Evolutionary conservation across 164 flowering plant species (phyloP).

Genomic region (Houttuynia cordata): DNA sequence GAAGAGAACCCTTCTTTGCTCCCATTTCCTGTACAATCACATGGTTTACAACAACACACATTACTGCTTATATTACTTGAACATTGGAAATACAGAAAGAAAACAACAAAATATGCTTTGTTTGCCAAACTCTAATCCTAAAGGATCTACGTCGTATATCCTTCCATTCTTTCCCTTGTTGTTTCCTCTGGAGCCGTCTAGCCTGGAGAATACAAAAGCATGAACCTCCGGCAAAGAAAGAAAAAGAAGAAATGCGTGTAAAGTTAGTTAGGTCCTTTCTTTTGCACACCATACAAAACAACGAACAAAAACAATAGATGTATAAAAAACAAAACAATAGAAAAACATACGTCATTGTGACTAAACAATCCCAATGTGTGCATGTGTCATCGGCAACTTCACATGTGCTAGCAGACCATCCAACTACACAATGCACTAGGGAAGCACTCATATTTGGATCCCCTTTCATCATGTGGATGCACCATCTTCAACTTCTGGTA

Average conservation of each 20-base stretch:
- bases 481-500: too few relatives aligned
- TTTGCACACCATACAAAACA: neutral
- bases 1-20: neutral
- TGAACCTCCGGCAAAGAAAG: neutral
- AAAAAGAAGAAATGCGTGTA: neutral
- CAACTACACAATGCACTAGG: too few relatives aligned
- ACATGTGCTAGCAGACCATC: too few relatives aligned
- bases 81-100: too few relatives aligned
- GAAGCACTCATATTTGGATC: too few relatives aligned
- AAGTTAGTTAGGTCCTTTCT: neutral
- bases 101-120: too few relatives aligned
- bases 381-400: neutral
- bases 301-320: too few relatives aligned
- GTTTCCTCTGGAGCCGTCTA: conserved; percentile 1
- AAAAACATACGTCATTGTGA: too few relatives aligned
- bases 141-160: neutral
- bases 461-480: too few relatives aligned
- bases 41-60: neutral
- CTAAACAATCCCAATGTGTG: neutral
- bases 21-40: neutral
- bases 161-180: conserved; percentile 4
- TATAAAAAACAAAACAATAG: too few relatives aligned
- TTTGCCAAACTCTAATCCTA: too few relatives aligned
- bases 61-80: neutral
- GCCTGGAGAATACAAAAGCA: neutral